A percentile compares a stretch with the other conserved stretches of the same genome.
These are phyloP conservation scores for Suillus placidus DNA, from an alignment of 768 basidiomycete genomes.

Conservation along the genomic window DNA sequence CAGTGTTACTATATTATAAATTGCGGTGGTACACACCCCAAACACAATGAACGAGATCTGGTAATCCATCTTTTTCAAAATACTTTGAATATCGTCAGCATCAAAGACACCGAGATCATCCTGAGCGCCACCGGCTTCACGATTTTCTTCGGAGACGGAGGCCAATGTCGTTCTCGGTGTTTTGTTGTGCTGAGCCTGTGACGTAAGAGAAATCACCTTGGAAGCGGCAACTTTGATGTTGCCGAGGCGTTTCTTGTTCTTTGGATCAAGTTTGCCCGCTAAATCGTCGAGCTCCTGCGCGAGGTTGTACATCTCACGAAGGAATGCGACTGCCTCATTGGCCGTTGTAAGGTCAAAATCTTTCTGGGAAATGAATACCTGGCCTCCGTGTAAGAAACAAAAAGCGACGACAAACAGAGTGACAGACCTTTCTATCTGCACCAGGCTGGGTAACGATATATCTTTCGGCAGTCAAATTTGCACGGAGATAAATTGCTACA, in stretches of 20 bases:
- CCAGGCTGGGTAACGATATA: conserved; percentile 13
- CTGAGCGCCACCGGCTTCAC: neutral
- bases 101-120: conserved; percentile 10
- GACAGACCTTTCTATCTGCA: neutral
- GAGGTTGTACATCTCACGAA: conserved; percentile 21
- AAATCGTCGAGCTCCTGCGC: neutral
- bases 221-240: neutral
- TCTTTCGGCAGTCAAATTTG: conserved; percentile 6
- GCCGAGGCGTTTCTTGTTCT: neutral
- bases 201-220: conserved; percentile 6
- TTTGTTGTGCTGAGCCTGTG: neutral
- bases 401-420: neutral
- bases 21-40: conserved; percentile 5
- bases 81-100: conserved; percentile 4
- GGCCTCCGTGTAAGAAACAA: neutral
- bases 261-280: conserved; percentile 6
- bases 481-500: conserved; percentile 15
- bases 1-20: neutral
- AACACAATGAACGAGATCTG: conserved; percentile 4
- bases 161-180: neutral
- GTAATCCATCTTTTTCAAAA: conserved; percentile 8
- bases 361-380: conserved; percentile 14
- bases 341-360: neutral
- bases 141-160: neutral
- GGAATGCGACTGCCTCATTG: neutral